Percentiles rank a stretch among this genome's conserved stretches.
Conservation (phyloP, 306 rosid species). For the Ochetophila trinervis region DNA sequence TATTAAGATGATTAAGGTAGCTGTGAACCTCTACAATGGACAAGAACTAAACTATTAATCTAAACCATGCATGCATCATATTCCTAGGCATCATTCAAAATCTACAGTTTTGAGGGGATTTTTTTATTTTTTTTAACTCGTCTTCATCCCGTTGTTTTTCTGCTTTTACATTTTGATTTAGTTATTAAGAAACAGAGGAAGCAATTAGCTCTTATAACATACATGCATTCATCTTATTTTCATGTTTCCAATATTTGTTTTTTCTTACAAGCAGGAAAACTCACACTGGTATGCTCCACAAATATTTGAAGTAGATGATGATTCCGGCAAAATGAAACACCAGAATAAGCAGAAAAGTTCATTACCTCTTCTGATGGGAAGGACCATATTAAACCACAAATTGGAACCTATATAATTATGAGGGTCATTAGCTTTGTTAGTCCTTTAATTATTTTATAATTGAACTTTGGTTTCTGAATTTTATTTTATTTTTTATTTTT, state of each 20-base stretch:
- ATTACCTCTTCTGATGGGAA: conserved; percentile 67
- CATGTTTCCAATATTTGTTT: too few relatives aligned
- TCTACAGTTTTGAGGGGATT: neutral
- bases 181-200: neutral
- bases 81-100: neutral
- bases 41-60: too few relatives aligned
- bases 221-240: too few relatives aligned
- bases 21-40: too few relatives aligned
- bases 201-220: neutral
- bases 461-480: too few relatives aligned
- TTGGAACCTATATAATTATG: conserved; percentile 54
- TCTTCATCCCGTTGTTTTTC: too few relatives aligned
- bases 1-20: neutral
- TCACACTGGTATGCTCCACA: conserved; percentile 86
- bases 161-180: neutral
- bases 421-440: too few relatives aligned
- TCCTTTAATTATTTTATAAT: too few relatives aligned
- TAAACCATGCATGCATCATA: neutral
- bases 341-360: conserved; percentile 79
- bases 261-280: conserved; percentile 18
- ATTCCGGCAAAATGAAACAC: conserved; percentile 76
- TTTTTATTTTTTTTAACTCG: too few relatives aligned
- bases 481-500: too few relatives aligned
- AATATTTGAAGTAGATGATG: conserved; percentile 86
- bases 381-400: conserved; percentile 89